Percentiles rank a stretch among this genome's conserved stretches.
Evolutionary conservation across 2,329 filamentous ascomycete species (phyloP).

Genomic region (Metarhizium guizhouense): DNA sequence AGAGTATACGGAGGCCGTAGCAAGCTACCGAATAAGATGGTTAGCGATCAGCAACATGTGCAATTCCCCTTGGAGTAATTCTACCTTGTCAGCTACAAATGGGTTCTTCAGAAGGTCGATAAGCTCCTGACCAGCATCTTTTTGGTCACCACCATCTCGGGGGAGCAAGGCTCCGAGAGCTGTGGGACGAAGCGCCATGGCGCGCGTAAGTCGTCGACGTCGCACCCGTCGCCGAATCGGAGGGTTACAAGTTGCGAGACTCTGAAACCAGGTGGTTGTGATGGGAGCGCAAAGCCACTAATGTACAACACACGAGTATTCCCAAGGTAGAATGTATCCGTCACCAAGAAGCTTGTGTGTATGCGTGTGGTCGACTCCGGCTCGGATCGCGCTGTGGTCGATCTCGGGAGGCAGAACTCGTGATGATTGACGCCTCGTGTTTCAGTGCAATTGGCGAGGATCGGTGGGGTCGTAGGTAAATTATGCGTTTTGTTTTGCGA

Average conservation of each 20-base stretch:
- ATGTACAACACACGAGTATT: background rate
- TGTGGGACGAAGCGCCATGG: background rate
- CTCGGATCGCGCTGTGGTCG: background rate
- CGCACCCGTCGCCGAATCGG: background rate
- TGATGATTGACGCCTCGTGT: background rate
- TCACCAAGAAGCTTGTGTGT: background rate
- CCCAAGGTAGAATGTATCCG: background rate
- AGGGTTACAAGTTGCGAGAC: background rate
- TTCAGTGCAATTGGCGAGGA: background rate
- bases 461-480: background rate
- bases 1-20: slow-evolving; percentile 55
- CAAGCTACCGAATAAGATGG: slow-evolving; percentile 15
- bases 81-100: slow-evolving; percentile 26
- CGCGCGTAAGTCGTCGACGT: background rate
- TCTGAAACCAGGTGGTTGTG: background rate
- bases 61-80: background rate
- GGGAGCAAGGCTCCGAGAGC: background rate
- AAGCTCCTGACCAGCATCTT: slow-evolving; percentile 32
- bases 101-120: slow-evolving; percentile 41
- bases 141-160: background rate
- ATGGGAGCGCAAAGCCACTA: background rate
- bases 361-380: background rate
- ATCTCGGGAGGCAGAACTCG: background rate
- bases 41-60: background rate
- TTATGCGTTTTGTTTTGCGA: background rate